Conservation (phyloP, 257 asterid species). For the Asclepias syriaca region DNA sequence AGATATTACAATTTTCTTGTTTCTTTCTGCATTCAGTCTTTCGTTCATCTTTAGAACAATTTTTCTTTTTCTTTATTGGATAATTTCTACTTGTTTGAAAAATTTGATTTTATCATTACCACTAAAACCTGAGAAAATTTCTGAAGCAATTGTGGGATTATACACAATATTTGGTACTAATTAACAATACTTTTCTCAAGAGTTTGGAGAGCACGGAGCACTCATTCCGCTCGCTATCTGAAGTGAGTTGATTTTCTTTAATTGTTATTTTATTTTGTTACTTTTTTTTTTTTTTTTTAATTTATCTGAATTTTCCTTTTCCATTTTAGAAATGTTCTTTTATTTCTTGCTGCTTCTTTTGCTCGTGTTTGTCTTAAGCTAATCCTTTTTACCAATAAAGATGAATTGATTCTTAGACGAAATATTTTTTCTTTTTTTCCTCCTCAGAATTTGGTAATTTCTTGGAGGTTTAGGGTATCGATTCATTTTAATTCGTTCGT, state of each 20-base stretch:
- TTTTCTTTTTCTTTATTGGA: not conserved
- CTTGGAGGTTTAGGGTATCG: not conserved
- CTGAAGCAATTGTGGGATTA: not conserved
- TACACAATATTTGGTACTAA: not conserved
- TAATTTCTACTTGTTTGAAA: too few relatives aligned
- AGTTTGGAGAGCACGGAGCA: not conserved
- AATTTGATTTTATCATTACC: not conserved
- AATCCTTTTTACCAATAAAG: not conserved
- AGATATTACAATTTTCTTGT: not conserved
- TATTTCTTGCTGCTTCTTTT: not conserved
- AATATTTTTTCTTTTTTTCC: too few relatives aligned
- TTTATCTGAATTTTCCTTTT: not conserved
- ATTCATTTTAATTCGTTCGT: too few relatives aligned
- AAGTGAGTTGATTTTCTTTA: constrained; percentile 3
- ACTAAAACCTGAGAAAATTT: not conserved
- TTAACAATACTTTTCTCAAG: not conserved
- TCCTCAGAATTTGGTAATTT: not conserved
- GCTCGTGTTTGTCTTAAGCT: not conserved
- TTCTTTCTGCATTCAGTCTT: too few relatives aligned
- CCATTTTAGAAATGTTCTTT: not conserved
- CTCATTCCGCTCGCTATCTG: not conserved
- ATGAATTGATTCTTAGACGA: not conserved
- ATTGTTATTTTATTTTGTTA: too few relatives aligned
- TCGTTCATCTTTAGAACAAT: too few relatives aligned
- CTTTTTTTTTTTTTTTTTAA: too few relatives aligned